These are phyloP conservation scores for Pistacia atlantica DNA, from an alignment of 345 rosid species.

Conservation along the genomic window DNA sequence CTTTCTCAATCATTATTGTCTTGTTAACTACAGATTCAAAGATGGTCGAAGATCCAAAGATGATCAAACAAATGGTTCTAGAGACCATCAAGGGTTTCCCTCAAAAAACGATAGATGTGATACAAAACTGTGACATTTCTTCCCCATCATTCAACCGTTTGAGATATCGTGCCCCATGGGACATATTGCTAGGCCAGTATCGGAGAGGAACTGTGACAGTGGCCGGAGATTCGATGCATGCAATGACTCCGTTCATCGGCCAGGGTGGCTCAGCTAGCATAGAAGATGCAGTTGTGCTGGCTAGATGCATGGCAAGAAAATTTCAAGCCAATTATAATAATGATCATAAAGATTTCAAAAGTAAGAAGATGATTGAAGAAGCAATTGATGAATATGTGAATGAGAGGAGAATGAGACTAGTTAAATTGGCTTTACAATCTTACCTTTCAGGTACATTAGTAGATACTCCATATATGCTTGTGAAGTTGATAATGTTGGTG, in stretches of 20 bases:
- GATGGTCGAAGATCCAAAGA: slow-evolving; percentile 30
- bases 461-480: not conserved
- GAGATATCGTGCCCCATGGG: not conserved
- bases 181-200: not conserved
- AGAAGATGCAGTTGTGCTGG: slow-evolving; percentile 16
- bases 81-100: slow-evolving; percentile 36
- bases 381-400: no score
- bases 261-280: slow-evolving; percentile 39
- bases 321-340: no score
- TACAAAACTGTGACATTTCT: no score
- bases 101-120: no score
- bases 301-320: not conserved
- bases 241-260: slow-evolving; percentile 36
- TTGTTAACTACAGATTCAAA: slow-evolving; percentile 17
- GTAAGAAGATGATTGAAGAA: no score
- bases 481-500: not conserved
- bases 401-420: not conserved
- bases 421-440: not conserved
- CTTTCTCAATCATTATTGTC: no score
- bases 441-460: not conserved
- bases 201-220: not conserved
- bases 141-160: no score
- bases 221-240: slow-evolving; percentile 19
- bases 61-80: slow-evolving; percentile 26
- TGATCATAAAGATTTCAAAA: no score